phyloP scores from a whole-genome alignment of 352 stramenopile species.

The Blastocystis sp. region DNA sequence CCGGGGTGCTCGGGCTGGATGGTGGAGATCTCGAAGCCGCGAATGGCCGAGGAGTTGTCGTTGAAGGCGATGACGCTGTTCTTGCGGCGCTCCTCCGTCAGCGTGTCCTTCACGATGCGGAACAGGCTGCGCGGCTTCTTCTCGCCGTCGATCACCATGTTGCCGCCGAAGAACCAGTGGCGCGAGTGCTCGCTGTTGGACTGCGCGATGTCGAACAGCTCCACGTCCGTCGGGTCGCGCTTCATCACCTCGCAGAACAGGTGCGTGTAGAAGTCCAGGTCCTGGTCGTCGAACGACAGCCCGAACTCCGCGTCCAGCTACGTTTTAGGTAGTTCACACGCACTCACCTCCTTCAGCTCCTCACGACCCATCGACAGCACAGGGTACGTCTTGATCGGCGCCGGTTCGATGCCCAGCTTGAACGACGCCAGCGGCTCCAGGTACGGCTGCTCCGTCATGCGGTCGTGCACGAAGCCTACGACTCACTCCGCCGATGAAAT shows the following conservation, averaged over 20 bases:
- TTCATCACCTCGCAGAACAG: constrained; percentile 93
- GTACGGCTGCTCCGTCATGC: constrained; percentile 98
- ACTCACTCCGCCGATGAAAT: background rate
- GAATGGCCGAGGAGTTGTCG: constrained; percentile 96
- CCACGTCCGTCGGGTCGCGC: constrained; percentile 94
- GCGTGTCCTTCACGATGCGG: constrained; percentile 96
- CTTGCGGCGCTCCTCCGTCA: constrained; percentile 83
- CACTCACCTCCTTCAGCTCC: constrained; percentile 91
- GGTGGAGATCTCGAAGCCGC: constrained; percentile 84
- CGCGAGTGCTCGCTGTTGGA: constrained; percentile 97
- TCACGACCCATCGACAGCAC: constrained; percentile 81
- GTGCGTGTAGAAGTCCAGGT: constrained; percentile 95
- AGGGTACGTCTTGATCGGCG: constrained; percentile 83
- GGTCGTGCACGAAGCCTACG: constrained; percentile 82
- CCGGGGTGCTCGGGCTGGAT: constrained; percentile 78
- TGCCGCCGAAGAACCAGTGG: constrained; percentile 99
- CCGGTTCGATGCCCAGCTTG: constrained; percentile 79
- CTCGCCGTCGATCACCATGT: constrained; percentile 94
- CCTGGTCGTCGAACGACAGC: constrained; percentile 96
- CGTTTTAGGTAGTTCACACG: constrained; percentile 71
- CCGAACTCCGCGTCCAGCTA: constrained; percentile 78
- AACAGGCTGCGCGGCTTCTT: constrained; percentile 94
- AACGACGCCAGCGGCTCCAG: constrained; percentile 83
- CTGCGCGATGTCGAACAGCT: constrained; percentile 97
- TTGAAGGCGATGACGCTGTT: constrained; percentile 98